A percentile compares a stretch with the other conserved stretches of the same genome.
Conservation (phyloP, 2,329 filamentous ascomycete species). For the Knufia petricola region DNA sequence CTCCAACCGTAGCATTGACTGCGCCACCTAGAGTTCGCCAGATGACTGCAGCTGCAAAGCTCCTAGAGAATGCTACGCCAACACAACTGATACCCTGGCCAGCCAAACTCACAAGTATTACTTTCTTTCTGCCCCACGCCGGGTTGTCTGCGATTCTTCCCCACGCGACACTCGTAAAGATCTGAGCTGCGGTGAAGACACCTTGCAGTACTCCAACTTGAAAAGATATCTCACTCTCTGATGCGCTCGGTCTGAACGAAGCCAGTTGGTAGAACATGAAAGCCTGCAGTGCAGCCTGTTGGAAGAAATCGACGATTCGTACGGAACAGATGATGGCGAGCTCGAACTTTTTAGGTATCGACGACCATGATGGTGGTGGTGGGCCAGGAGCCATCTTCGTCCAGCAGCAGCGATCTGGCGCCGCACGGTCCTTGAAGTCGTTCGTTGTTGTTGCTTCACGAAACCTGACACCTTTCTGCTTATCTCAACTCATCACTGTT, state of each 20-base stretch:
- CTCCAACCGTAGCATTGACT: conserved; percentile 62
- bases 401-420: background rate
- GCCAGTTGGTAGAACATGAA: conserved; percentile 74
- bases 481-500: too few relatives aligned
- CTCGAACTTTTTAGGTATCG: conserved; percentile 61
- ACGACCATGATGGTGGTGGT: conserved; percentile 49
- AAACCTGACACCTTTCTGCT: too few relatives aligned
- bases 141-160: conserved; percentile 45
- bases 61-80: conserved; percentile 59
- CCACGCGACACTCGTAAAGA: conserved; percentile 67
- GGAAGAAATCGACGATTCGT: conserved; percentile 67
- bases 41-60: conserved; percentile 53
- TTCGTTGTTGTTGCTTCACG: too few relatives aligned
- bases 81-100: conserved; percentile 58
- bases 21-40: conserved; percentile 59
- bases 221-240: conserved; percentile 51
- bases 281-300: conserved; percentile 58
- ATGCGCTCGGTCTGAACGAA: conserved; percentile 50
- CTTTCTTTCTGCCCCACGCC: conserved; percentile 57
- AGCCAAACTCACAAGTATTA: conserved; percentile 63
- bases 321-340: conserved; percentile 61
- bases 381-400: background rate
- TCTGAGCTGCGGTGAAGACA: conserved; percentile 64
- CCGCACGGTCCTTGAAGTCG: too few relatives aligned
- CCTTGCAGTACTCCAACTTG: conserved; percentile 64